Conservation (phyloP, 495 filamentous ascomycete genomes). For the Darksidea phi region DNA sequence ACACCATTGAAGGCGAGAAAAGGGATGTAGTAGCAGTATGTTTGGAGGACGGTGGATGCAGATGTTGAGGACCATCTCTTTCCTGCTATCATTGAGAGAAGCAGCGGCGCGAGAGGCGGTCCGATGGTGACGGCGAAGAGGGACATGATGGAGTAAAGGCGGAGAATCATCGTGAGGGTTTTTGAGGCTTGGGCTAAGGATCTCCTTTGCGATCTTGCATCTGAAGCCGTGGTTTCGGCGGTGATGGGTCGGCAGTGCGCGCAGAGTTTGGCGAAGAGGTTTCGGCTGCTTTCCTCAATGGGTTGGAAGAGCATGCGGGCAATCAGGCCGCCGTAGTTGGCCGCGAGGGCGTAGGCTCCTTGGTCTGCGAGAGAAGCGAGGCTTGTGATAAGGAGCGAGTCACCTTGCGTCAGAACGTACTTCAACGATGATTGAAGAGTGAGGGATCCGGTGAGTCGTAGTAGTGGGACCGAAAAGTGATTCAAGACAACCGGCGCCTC, state of each 20-base stretch:
- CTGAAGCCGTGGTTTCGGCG: constrained; percentile 25
- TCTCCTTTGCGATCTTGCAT: constrained; percentile 21
- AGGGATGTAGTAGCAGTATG: constrained; percentile 90
- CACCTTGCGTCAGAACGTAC: constrained; percentile 89
- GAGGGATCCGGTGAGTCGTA: constrained; percentile 69
- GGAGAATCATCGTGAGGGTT: constrained; percentile 55
- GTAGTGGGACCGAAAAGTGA: constrained; percentile 65
- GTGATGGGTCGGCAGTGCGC: constrained; percentile 11
- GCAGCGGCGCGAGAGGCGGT: constrained; percentile 67
- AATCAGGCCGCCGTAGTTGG: constrained; percentile 89
- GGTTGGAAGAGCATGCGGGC: constrained; percentile 93
- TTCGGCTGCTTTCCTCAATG: constrained; percentile 86
- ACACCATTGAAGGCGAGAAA: constrained; percentile 90
- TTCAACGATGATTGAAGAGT: constrained; percentile 87
- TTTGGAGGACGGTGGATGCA: constrained; percentile 67
- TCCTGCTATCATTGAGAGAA: constrained; percentile 72
- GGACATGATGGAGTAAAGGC: constrained; percentile 66
- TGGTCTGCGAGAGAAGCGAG: constrained; percentile 75
- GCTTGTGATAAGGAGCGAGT: constrained; percentile 78
- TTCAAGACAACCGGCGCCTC: constrained; percentile 2
- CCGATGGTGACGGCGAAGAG: constrained; percentile 65
- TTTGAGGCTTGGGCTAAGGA: constrained; percentile 43
- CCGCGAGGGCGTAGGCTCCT: constrained; percentile 89
- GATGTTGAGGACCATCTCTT: constrained; percentile 63
- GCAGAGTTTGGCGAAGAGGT: constrained; percentile 74